These are phyloP conservation scores for Hypoxylon sp. DNA, from an alignment of 2,329 filamentous ascomycete species.

Conservation along the genomic window DNA sequence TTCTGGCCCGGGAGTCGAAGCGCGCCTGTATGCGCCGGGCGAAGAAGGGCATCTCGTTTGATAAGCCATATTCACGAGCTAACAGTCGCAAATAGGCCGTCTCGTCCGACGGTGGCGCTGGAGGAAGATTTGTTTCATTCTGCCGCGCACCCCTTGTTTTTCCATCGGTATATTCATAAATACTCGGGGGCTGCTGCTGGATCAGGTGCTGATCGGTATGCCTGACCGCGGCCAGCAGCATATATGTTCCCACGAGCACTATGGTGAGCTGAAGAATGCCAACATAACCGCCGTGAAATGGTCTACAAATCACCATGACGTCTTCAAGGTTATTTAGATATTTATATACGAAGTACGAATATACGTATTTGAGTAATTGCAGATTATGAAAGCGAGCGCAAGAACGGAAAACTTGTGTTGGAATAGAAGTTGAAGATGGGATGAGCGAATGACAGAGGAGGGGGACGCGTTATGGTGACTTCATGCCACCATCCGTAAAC, in stretches of 20 bases:
- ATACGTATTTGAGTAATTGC: not conserved
- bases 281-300: not conserved
- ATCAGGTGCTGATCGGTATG: constrained; percentile 9
- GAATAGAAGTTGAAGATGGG: constrained; percentile 1
- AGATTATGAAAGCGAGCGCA: constrained; percentile 12
- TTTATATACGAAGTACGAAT: not conserved
- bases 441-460: constrained; percentile 10
- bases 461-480: constrained; percentile 9
- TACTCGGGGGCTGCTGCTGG: constrained; percentile 32
- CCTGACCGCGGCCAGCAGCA: constrained; percentile 30
- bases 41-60: constrained; percentile 43
- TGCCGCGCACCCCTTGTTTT: constrained; percentile 39
- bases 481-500: constrained; percentile 14
- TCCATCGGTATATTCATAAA: constrained; percentile 46
- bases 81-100: constrained; percentile 45
- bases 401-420: constrained; percentile 6
- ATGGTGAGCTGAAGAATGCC: constrained; percentile 28
- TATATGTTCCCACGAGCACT: constrained; percentile 31
- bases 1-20: constrained; percentile 28
- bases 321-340: not conserved
- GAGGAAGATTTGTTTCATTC: constrained; percentile 27
- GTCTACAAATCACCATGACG: not conserved
- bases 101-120: constrained; percentile 33
- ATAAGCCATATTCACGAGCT: constrained; percentile 44
- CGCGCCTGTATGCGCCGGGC: constrained; percentile 41